Evolutionary conservation across 1,284 basidiomycete species (phyloP).

Genomic region (Cryptococcus wingfieldii): DNA sequence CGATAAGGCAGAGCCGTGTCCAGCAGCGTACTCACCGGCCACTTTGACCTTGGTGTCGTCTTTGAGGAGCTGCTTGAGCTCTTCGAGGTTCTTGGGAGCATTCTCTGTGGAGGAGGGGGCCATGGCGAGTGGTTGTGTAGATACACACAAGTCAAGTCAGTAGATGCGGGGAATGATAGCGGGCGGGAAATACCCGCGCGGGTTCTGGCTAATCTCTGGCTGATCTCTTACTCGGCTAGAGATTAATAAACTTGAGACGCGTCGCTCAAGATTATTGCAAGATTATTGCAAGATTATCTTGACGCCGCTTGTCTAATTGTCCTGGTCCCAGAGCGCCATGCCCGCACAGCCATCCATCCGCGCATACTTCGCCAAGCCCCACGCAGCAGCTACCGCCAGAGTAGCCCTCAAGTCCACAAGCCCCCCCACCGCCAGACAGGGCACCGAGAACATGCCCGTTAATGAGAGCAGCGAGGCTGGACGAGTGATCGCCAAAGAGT

Average conservation of each 20-base stretch:
- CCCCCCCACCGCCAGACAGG: no score
- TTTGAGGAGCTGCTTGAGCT: slow-evolving; percentile 58
- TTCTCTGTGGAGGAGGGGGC: slow-evolving; percentile 48
- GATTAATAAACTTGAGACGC: no score
- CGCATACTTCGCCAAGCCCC: no score
- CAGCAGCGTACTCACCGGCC: slow-evolving; percentile 56
- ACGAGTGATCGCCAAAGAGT: no score
- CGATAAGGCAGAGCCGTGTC: not conserved
- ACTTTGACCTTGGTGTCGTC: slow-evolving; percentile 85
- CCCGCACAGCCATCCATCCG: no score
- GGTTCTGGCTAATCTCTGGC: not conserved
- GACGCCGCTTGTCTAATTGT: no score
- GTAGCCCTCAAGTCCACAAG: no score
- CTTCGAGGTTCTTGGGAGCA: slow-evolving; percentile 59
- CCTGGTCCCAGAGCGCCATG: no score
- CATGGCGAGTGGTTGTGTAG: slow-evolving; percentile 14
- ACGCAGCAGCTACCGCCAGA: no score
- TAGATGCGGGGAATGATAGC: not conserved
- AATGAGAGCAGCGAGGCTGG: not conserved
- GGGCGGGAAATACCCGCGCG: not conserved
- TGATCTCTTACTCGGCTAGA: not conserved
- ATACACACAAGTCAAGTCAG: no score
- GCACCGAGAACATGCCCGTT: not conserved
- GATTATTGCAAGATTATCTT: no score
- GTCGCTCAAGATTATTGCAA: no score